Conservation (phyloP, 2,329 filamentous ascomycete species). For the Cadophora gregata region DNA sequence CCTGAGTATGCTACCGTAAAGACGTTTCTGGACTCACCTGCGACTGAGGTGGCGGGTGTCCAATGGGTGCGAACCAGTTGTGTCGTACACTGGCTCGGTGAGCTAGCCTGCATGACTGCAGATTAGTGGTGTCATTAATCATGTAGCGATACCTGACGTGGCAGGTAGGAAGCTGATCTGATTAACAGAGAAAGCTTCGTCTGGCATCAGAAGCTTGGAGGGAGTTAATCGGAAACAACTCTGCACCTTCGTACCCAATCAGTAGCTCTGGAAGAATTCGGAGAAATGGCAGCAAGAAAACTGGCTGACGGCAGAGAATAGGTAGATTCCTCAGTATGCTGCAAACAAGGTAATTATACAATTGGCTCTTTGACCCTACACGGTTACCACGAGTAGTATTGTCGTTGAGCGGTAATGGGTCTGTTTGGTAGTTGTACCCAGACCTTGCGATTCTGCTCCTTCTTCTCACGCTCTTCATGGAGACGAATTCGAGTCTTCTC, state of each 20-base stretch:
- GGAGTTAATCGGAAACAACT: not conserved
- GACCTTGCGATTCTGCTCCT: slow-evolving; percentile 74
- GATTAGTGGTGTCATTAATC: not conserved
- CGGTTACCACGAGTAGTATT: slow-evolving; percentile 87
- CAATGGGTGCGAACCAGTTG: not conserved
- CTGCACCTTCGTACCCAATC: not conserved
- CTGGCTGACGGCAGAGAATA: not conserved
- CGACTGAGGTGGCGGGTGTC: not conserved
- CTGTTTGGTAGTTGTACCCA: slow-evolving; percentile 91
- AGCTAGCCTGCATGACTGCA: slow-evolving; percentile 3
- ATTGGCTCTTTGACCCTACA: not conserved
- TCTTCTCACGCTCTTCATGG: slow-evolving; percentile 77
- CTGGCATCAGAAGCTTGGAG: not conserved
- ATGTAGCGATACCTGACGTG: not conserved
- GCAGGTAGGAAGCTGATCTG: not conserved
- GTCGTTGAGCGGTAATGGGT: slow-evolving; percentile 81
- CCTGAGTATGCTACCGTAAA: too few species aligned
- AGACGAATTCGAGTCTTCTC: slow-evolving; percentile 87
- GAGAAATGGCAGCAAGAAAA: not conserved
- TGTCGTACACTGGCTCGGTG: not conserved
- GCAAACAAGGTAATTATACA: slow-evolving; percentile 24
- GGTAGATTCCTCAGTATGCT: slow-evolving; percentile 7
- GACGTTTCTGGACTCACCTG: not conserved
- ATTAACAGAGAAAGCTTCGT: not conserved
- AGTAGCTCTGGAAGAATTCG: not conserved